Base-by-base conservation (phyloP, 225 moss, liverwort and hornwort species). In the Pseudoscleropodium purum region DNA sequence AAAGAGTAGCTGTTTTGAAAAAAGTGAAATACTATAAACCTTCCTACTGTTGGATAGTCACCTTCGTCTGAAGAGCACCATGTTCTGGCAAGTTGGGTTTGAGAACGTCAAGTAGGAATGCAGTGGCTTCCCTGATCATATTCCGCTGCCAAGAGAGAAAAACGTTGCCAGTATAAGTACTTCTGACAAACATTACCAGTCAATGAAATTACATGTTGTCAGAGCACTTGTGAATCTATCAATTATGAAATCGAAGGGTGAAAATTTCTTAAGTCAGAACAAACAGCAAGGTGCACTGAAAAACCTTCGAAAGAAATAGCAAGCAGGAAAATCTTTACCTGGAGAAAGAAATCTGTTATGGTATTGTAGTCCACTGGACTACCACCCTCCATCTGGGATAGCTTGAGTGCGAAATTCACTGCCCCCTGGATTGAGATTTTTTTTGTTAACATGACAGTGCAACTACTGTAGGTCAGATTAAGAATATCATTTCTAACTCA, bases 111-210 rank as follows among this genome's bases (percentile, higher is more conserved):
- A 98, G 93, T 45, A 98, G 94, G 79, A 97, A 98, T 66, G 98
- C 95, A 60, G 98, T 98, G 60, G 97, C 98, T 90, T 98, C 98
- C 54, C 97, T 94, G 64, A 98, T 97, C 98, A 98, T 98, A 75
- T 97, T 97, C 69, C 97, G 96, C 98, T 98, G 95, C 93, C 91
- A 93, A 75, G 61, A 91, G 26, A 70, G 20, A 61, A 63, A 84
- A n/a, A n/a, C 3, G 65, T 62, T 39, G 34, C 11, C 29, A 45
- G 49, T 73, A 78, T 91, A 59, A 91, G 85, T 66, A 75, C 45
- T 65, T 85, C 52, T 67, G 45, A 86, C 52, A 91, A 89, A 75
- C 37, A 80, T 79, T 68, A 54, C 49, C 26, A 39, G 63, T 84
- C 43, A 52, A 65, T 77, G 82, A 59, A 66, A 37, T 37, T 15